Percentiles rank a stretch among this genome's conserved stretches.
These are phyloP conservation scores for Ophiostoma sp. DNA, from an alignment of 2,329 filamentous ascomycete genomes.

Conservation along the genomic window DNA sequence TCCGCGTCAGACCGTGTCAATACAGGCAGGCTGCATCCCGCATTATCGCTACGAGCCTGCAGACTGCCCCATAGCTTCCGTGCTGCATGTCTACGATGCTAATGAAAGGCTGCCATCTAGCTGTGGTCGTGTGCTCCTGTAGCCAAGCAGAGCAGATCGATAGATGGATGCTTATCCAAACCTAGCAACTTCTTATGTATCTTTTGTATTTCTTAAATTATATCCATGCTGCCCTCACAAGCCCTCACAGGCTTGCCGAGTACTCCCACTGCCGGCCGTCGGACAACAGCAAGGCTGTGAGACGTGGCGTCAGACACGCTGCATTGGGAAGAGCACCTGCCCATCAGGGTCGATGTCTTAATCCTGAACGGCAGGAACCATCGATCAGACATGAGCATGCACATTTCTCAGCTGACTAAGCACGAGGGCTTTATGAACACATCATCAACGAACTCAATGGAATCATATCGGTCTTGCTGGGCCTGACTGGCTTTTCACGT, in stretches of 20 bases:
- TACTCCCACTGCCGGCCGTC: not conserved
- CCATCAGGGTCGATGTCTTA: not conserved
- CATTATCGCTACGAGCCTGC: not conserved
- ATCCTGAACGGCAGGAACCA: not conserved
- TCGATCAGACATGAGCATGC: not conserved
- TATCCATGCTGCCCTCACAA: not conserved
- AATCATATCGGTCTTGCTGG: not conserved
- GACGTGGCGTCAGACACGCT: not conserved
- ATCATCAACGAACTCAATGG: not conserved
- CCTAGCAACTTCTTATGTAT: not conserved
- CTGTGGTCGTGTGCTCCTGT: not conserved
- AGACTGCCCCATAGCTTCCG: not conserved
- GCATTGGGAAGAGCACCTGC: not conserved
- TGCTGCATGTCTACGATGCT: not conserved
- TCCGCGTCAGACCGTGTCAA: not conserved
- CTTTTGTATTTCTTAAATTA: not conserved
- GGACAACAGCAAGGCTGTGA: slow-evolving; percentile 13
- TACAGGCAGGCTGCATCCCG: not conserved
- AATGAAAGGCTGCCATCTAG: not conserved
- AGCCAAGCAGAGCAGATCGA: not conserved
- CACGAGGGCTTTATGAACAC: not conserved
- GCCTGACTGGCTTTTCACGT: not conserved
- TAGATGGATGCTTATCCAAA: not conserved
- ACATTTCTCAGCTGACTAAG: not conserved
- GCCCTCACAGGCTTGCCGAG: not conserved